Conservation (phyloP, 495 filamentous ascomycete species). For the Penicillium chermesinum region DNA sequence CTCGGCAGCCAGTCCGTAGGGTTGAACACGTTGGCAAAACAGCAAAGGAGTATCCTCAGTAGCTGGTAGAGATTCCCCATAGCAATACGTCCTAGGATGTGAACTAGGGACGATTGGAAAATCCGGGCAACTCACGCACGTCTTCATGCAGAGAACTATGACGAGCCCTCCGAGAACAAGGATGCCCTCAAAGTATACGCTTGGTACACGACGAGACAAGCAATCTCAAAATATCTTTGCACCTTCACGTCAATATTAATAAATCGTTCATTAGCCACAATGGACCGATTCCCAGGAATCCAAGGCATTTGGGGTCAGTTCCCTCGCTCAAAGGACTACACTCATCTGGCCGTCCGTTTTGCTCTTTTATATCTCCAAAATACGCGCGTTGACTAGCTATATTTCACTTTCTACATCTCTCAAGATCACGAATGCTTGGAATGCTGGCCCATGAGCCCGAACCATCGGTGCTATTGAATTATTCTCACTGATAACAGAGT, state of each 20-base stretch:
- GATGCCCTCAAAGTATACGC: background rate
- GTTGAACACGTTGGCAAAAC: too few species aligned
- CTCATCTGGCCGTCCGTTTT: conserved; percentile 29
- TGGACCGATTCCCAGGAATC: conserved; percentile 1
- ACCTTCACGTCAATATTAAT: too few species aligned
- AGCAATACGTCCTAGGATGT: too few species aligned
- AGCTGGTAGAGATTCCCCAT: too few species aligned
- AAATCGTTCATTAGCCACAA: too few species aligned
- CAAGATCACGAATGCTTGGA: conserved; percentile 15
- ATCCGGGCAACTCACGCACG: too few species aligned
- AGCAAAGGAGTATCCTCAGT: too few species aligned
- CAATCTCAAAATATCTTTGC: background rate
- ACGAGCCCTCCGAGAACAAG: background rate
- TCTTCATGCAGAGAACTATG: background rate
- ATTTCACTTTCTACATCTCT: conserved; percentile 17
- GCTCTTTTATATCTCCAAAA: too few species aligned
- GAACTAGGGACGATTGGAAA: too few species aligned
- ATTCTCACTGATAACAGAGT: background rate
- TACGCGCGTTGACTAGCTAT: too few species aligned
- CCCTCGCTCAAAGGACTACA: conserved; percentile 36
- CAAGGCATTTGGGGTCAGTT: conserved; percentile 36
- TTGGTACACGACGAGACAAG: background rate
- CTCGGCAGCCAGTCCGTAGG: too few species aligned
- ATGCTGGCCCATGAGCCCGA: background rate
- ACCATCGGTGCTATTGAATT: background rate